Conservation (phyloP, 371 early-diverging fungal species). For the Zopfochytrium polystomum region DNA sequence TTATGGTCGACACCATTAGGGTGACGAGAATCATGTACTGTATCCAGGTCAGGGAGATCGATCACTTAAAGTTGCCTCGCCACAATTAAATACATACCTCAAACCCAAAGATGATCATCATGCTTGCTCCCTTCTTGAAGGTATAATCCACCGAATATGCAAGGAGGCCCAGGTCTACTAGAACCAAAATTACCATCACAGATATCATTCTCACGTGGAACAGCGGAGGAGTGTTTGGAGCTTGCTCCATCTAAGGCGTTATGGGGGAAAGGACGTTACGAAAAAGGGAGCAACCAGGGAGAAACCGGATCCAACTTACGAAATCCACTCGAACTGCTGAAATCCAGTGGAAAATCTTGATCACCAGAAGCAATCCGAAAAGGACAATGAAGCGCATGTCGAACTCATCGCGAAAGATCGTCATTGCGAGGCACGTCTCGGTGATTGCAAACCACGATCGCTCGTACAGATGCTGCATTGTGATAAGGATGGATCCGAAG, state of each 20-base stretch:
- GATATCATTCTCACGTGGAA: conserved; percentile 69
- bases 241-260: conserved; percentile 74
- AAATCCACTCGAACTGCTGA: conserved; percentile 87
- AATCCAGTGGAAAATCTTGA: conserved; percentile 96
- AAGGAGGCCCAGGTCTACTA: conserved; percentile 68
- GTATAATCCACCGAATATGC: conserved; percentile 65
- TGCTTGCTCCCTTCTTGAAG: conserved; percentile 63
- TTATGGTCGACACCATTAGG: conserved; percentile 64
- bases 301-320: conserved; percentile 52
- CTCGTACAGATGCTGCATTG: conserved; percentile 83
- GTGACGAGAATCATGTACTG: conserved; percentile 85
- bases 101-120: conserved; percentile 95
- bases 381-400: conserved; percentile 77
- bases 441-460: conserved; percentile 94
- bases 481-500: neutral
- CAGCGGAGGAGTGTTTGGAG: conserved; percentile 57
- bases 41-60: neutral
- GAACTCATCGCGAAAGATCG: conserved; percentile 92
- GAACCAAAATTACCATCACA: conserved; percentile 61
- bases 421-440: conserved; percentile 93
- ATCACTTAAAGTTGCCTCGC: neutral
- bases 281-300: neutral
- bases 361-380: conserved; percentile 77
- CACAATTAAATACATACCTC: conserved; percentile 61
- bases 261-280: neutral